phyloP scores from a whole-genome alignment of 805 yeast species.

The Starmerella apis region DNA sequence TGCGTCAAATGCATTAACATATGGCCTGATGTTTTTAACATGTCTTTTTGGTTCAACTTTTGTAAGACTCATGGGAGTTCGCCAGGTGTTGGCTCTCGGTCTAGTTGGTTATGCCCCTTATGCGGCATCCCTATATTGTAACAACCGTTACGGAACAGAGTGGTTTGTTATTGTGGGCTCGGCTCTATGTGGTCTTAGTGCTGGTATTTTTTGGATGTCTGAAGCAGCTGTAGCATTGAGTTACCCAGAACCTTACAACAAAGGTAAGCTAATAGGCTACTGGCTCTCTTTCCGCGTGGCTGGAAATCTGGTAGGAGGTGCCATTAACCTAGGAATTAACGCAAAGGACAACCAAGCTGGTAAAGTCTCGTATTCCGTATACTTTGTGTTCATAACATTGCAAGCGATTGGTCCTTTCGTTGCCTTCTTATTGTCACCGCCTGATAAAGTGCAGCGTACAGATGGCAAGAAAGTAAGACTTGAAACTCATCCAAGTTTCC shows the following conservation, averaged over 20 bases:
- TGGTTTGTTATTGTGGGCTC: constrained; percentile 25
- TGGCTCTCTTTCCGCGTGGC: constrained; percentile 23
- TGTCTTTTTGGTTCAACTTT: constrained; percentile 17
- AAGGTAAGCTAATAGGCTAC: constrained; percentile 21
- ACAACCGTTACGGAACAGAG: constrained; percentile 21
- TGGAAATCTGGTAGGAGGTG: constrained; percentile 25
- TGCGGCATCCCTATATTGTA: constrained; percentile 24
- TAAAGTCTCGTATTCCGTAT: constrained; percentile 11
- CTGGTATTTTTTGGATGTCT: constrained; percentile 26
- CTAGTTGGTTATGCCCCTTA: constrained; percentile 25
- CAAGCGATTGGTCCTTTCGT: constrained; percentile 23
- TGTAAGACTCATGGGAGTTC: constrained; percentile 18
- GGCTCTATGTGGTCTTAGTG: constrained; percentile 25
- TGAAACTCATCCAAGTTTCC: neutral
- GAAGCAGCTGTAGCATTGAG: constrained; percentile 25
- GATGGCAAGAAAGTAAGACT: constrained; percentile 27
- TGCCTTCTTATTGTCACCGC: constrained; percentile 22
- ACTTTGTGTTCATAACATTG: constrained; percentile 22
- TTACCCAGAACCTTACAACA: constrained; percentile 24
- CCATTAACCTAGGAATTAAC: constrained; percentile 24
- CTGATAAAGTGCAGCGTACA: constrained; percentile 26
- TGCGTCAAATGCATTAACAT: constrained; percentile 23
- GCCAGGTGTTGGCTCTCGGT: constrained; percentile 19
- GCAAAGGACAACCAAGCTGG: constrained; percentile 13
- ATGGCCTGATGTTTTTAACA: constrained; percentile 22